Evolutionary conservation across 257 asterid species (phyloP).

Genomic region (Leptodermis oblonga): DNA sequence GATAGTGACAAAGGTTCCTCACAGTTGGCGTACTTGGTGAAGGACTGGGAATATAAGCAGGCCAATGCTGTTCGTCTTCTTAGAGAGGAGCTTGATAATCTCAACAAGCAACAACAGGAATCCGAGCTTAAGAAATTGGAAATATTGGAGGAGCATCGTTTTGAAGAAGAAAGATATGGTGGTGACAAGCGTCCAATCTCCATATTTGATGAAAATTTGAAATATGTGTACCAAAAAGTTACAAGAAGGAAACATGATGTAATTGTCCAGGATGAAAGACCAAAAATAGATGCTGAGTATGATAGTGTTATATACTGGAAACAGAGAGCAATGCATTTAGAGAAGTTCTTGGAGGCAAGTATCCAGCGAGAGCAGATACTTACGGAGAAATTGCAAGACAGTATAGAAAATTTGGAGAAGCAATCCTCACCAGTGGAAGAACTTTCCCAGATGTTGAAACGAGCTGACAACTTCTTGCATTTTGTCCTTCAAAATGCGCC

Average conservation of each 20-base stretch:
- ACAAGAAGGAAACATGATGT: slow-evolving; percentile 52
- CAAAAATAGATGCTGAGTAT: slow-evolving; percentile 63
- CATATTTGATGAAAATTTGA: slow-evolving; percentile 63
- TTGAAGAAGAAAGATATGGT: slow-evolving; percentile 67
- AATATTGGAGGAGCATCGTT: slow-evolving; percentile 77
- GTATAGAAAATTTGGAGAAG: slow-evolving; percentile 74
- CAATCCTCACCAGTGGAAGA: slow-evolving; percentile 91
- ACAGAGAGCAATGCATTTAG: slow-evolving; percentile 55
- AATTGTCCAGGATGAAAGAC: slow-evolving; percentile 36
- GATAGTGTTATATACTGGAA: slow-evolving; percentile 68
- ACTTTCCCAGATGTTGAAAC: slow-evolving; percentile 58
- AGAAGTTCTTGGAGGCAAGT: slow-evolving; percentile 68
- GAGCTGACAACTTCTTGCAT: slow-evolving; percentile 88
- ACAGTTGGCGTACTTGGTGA: slow-evolving; percentile 67
- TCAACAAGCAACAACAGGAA: slow-evolving; percentile 76
- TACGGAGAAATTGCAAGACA: slow-evolving; percentile 63
- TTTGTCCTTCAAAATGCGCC: slow-evolving; percentile 92
- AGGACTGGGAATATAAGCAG: slow-evolving; percentile 83
- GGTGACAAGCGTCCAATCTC: slow-evolving; percentile 80
- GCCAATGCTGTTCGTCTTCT: slow-evolving; percentile 74
- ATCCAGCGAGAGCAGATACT: slow-evolving; percentile 47
- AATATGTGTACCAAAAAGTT: slow-evolving; percentile 44
- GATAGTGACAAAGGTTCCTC: slow-evolving; percentile 81
- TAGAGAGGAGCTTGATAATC: slow-evolving; percentile 75
- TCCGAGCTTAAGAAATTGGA: slow-evolving; percentile 86